Base-by-base conservation (phyloP, 2,329 filamentous ascomycete genomes). In the Claviceps humidiphila region DNA sequence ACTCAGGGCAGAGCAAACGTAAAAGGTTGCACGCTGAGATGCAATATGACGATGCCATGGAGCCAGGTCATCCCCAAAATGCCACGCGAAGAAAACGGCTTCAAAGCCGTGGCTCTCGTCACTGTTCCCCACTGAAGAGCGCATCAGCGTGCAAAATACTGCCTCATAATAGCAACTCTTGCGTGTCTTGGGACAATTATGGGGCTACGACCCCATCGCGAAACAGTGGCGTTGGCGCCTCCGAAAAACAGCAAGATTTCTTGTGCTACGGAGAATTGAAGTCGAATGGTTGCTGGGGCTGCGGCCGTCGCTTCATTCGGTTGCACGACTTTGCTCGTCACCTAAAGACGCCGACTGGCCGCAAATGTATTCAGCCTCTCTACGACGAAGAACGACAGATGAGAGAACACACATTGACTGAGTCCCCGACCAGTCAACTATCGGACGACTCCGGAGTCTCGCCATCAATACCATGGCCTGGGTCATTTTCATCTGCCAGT, bases 291-390 rank as follows among this genome's bases (percentile, higher is more conserved):
- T 22, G 48, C 17, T 53, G 52, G 52, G 52, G 52, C 4, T 53
- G 52, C 22, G 52, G 52, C 14, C 47, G 48, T 3, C 42, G 24
- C 22, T 53, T 53, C 39, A 8, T 30, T 9, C 7, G 34, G 22
- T 17, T 53, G 22, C 34, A 47, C 34, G 42, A 39, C 6, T 53
- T 53, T 34, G 52, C 43, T 5, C 34, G 24, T 20, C 52, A 53
- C 39, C 26, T 53, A 39, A 50, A 39, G 38, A 53, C 34, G 16
- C 34, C 34, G 11, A 30, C 47, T 8, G 52, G 52, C 7, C 52
- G 48, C 24, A 50, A 42, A 42, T 53, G 52, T 39, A 53, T 53
- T 22, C 52, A 50, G 34, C 42, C 47, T 34, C 48, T 53, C 3
- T 53, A 53, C 24, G 52, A 50, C 16, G 52, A 53, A 20, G 52